Evolutionary conservation across 805 yeast genomes (phyloP).

Genomic region (Barnettozyma populi): DNA sequence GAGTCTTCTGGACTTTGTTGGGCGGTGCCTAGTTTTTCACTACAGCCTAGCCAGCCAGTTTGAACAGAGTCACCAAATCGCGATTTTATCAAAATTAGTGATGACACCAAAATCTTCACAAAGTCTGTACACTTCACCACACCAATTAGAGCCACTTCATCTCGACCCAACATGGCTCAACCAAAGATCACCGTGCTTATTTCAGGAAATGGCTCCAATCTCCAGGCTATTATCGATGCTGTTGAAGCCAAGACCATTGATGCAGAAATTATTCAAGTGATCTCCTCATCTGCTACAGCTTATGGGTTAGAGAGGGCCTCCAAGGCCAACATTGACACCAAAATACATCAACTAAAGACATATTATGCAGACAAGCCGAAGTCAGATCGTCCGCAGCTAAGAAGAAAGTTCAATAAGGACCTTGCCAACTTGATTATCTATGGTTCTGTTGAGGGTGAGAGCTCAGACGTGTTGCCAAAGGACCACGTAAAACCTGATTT

Average conservation of each 20-base stretch:
- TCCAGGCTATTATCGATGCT: slow-evolving; percentile 91
- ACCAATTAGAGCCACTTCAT: not conserved
- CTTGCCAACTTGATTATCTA: slow-evolving; percentile 62
- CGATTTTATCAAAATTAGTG: not conserved
- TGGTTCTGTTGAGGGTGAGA: slow-evolving; percentile 35
- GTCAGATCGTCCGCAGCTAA: slow-evolving; percentile 54
- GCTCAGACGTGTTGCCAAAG: slow-evolving; percentile 13
- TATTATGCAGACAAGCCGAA: slow-evolving; percentile 76
- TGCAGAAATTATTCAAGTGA: slow-evolving; percentile 64
- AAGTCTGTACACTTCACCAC: not conserved
- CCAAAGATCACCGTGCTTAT: slow-evolving; percentile 59
- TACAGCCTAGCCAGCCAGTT: not conserved
- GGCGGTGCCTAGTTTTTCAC: too few species aligned
- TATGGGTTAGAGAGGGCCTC: slow-evolving; percentile 81
- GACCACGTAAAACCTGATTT: slow-evolving; percentile 61
- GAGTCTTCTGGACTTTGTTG: not conserved
- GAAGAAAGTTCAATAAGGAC: slow-evolving; percentile 72
- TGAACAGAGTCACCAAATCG: not conserved
- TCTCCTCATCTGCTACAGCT: slow-evolving; percentile 83
- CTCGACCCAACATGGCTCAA: slow-evolving; percentile 11
- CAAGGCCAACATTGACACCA: slow-evolving; percentile 63
- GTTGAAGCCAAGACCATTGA: slow-evolving; percentile 34
- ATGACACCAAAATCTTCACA: not conserved
- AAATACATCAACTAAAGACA: slow-evolving; percentile 60
- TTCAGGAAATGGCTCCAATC: slow-evolving; percentile 93